Base-by-base conservation (phyloP, 257 asterid species). In the Nicotiana knightiana region DNA sequence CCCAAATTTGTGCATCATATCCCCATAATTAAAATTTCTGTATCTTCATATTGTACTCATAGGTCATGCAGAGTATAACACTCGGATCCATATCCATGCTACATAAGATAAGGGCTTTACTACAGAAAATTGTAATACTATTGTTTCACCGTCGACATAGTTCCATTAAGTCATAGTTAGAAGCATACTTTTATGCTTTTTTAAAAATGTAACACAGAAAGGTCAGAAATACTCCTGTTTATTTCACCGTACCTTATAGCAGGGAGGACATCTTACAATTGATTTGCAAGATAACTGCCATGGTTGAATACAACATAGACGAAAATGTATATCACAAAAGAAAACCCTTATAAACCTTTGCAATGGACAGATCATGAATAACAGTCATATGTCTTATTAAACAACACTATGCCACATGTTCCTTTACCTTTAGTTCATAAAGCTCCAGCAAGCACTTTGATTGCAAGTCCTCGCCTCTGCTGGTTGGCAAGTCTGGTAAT, bases 391-490 rank as follows among this genome's bases (percentile, higher is more conserved):
- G 39, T 48, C 24, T 73, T 48, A 46, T 48, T 12, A 73, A 9
- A 71, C 21, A 71, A 24, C 37, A 71, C 1, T 2, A 73, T 35
- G 24, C 37, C 79, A 48, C 15, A 26, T 48, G 79, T 48, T 46
- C 24, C 70, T 82, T 85, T 92, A 96, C 98, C 99, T 96, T 96
- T 80, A 93, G 93, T 81, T 97, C 98, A 84, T 93, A 96, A 73
- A 96, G 98, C 90, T 96, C 98, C 37, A 93, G 87, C 93, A 96
- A 90, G 93, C 99, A 96, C 93, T 90, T 96, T 32, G 97, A 89
- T 87, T 96, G 99, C 87, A 96, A 90, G 73, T 96, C 98, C 91
- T 96, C 99, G 9, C 99, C 98, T 91, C 98, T 89, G 90, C 90
- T 93, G 66, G 97, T 88, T 53, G 99, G 98, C 87, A 96, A 86